A percentile compares a stretch with the other conserved stretches of the same genome.
These are phyloP conservation scores for Triticum timopheevii DNA, from an alignment of 176 grass and related monocot genomes.

Conservation along the genomic window DNA sequence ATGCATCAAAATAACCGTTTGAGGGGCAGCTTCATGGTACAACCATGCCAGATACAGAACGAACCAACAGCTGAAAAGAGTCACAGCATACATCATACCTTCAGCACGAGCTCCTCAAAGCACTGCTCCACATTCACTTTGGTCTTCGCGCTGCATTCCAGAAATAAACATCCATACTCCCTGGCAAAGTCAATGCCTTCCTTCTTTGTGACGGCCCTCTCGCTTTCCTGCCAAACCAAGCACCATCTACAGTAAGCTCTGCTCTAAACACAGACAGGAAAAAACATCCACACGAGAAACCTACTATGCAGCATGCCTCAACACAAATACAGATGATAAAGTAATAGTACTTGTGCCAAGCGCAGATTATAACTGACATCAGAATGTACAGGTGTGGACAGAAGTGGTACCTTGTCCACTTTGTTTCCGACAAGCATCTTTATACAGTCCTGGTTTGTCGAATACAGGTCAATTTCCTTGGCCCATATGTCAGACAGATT, in stretches of 20 bases:
- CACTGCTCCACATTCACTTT: slow-evolving; percentile 91
- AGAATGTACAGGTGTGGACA: not conserved
- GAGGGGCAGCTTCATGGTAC: not conserved
- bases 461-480: slow-evolving; percentile 99
- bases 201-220: slow-evolving; percentile 91
- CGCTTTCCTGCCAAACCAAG: slow-evolving; percentile 69
- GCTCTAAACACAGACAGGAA: too few species aligned
- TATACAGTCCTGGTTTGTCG: slow-evolving; percentile 97
- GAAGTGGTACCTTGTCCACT: slow-evolving; percentile 78
- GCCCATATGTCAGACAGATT: slow-evolving; percentile 95
- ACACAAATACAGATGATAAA: too few species aligned
- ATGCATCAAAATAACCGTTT: not conserved
- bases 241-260: not conserved
- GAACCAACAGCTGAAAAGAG: not conserved
- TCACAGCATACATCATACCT: slow-evolving; percentile 34
- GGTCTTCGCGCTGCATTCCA: slow-evolving; percentile 97
- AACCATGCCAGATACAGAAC: not conserved
- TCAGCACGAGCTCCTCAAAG: slow-evolving; percentile 94
- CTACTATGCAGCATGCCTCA: not conserved
- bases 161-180: slow-evolving; percentile 91
- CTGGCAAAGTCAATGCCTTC: slow-evolving; percentile 93
- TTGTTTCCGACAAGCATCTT: slow-evolving; percentile 99
- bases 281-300: too few species aligned
- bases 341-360: not conserved
- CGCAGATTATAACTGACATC: not conserved